Base-by-base conservation (phyloP, 2,329 filamentous ascomycete species). In the Penicillium olsonii region DNA sequence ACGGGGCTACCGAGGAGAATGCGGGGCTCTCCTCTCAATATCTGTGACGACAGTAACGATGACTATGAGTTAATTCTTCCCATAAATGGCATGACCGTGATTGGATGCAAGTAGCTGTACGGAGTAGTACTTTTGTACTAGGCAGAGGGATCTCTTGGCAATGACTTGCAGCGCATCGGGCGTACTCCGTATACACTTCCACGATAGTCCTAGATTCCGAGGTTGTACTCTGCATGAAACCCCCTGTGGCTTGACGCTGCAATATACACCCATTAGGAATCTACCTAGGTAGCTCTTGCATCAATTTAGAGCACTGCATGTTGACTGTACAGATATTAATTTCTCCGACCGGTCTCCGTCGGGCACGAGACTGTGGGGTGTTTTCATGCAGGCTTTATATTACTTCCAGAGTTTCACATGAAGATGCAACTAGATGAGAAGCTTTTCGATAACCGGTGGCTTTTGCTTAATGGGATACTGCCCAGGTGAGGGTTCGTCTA, bases 11-110 rank as follows among this genome's bases (percentile, higher is more conserved):
- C 8, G 63, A 66, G 6, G 50, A 53, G 27, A 53, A 59, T 20
- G 51, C 55, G n/a, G 44, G 54, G 26, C 41, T 66, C 9, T 43
- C 61, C 7, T 58, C 66, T n/a, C 66, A 68, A 44, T 68, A 66
- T 42, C 29, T 68, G 50, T 50, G 42, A 50, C 29, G 42, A 45
- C 34, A 38, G 22, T 44, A 37, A 48, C 24, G 37, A 42, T 42
- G 26, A 34, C 17, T 27, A 50, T 18, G 47, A 40, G 19, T 31
- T 29, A 39, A 10, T 26, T 26, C 47, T 50, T 34, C 15, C 12
- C 29, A 31, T 31, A 11, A 31, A 31, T 31, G 6, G 14, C 33
- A 43, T 37, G 29, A 9, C 11, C 24, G 18, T 37, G 49, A 42
- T 17, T 34, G 35, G 46, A 40, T 29, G 22, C 22, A 24, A 24